Evolutionary conservation across 129 eudicot genomes (phyloP).

Genomic region (Pulicaria dysenterica): DNA sequence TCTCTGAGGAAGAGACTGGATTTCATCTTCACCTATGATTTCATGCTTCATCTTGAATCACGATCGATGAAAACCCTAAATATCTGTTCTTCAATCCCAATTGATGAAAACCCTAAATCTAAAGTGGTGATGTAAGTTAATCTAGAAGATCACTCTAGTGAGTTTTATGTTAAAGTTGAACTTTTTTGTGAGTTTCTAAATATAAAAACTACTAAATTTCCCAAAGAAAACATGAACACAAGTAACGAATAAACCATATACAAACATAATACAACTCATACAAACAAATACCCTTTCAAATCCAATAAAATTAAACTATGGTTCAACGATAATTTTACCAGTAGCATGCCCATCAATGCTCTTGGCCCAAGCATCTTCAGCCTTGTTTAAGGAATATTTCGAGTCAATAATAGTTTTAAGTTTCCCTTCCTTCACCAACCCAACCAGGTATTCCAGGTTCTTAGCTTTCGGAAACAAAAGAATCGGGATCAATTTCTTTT

Average conservation of each 20-base stretch:
- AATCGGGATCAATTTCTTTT: conserved; percentile 66
- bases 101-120: too few species aligned
- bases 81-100: too few species aligned
- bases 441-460: conserved; percentile 61
- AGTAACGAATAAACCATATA: background rate
- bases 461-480: conserved; percentile 53
- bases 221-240: background rate
- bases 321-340: conserved; percentile 74
- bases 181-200: too few species aligned
- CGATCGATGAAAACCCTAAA: too few species aligned
- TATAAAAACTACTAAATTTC: background rate
- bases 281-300: conserved; percentile 13
- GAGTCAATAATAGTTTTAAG: conserved; percentile 66
- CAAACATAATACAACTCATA: background rate
- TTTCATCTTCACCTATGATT: too few species aligned
- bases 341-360: conserved; percentile 86
- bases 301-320: conserved; percentile 27
- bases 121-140: too few species aligned
- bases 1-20: too few species aligned
- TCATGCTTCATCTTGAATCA: too few species aligned
- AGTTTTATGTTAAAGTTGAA: too few species aligned
- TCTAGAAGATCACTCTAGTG: too few species aligned
- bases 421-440: conserved; percentile 71
- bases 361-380: conserved; percentile 81
- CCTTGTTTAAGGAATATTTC: conserved; percentile 54